phyloP scores from a whole-genome alignment of 2,329 filamentous ascomycete species.

The Cladosporium phlei region DNA sequence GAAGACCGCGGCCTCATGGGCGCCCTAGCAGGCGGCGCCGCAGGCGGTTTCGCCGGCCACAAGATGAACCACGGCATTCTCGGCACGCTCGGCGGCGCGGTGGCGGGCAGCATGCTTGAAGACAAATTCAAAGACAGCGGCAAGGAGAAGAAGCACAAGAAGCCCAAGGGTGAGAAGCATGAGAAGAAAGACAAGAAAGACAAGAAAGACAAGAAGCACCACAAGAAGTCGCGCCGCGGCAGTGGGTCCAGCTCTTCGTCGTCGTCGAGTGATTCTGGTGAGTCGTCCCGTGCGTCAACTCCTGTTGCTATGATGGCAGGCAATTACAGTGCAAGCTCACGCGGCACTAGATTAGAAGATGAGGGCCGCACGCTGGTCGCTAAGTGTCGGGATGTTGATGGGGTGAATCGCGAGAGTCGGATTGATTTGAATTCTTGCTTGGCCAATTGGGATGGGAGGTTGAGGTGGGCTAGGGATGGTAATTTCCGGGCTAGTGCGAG shows the following conservation, averaged over 20 bases:
- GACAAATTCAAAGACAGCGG: conserved; percentile 45
- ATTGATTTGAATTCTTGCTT: conserved; percentile 37
- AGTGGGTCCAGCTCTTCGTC: conserved; percentile 17
- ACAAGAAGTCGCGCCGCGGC: conserved; percentile 12
- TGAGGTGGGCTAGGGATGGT: conserved; percentile 34
- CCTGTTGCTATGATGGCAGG: too few relatives aligned
- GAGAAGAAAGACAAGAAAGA: conserved; percentile 36
- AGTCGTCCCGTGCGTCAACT: conserved; percentile 17
- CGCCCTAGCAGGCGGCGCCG: conserved; percentile 52
- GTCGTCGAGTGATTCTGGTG: conserved; percentile 20
- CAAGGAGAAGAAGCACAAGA: conserved; percentile 29
- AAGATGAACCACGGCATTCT: conserved; percentile 55
- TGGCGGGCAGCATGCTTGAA: conserved; percentile 52
- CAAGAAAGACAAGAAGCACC: conserved; percentile 22
- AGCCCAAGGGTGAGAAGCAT: conserved; percentile 22
- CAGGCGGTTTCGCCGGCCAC: conserved; percentile 53
- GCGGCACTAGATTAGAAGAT: conserved; percentile 29
- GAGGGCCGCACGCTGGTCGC: conserved; percentile 36
- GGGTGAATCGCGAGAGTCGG: conserved; percentile 29
- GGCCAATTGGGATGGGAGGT: conserved; percentile 34
- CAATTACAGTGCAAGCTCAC: conserved; percentile 36
- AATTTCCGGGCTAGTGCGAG: conserved; percentile 36
- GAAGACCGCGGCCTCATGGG: conserved; percentile 55
- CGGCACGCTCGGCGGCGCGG: conserved; percentile 53
- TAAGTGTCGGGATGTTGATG: conserved; percentile 30